Conservation (phyloP, 768 basidiomycete species). For the Suillus alpinus region DNA sequence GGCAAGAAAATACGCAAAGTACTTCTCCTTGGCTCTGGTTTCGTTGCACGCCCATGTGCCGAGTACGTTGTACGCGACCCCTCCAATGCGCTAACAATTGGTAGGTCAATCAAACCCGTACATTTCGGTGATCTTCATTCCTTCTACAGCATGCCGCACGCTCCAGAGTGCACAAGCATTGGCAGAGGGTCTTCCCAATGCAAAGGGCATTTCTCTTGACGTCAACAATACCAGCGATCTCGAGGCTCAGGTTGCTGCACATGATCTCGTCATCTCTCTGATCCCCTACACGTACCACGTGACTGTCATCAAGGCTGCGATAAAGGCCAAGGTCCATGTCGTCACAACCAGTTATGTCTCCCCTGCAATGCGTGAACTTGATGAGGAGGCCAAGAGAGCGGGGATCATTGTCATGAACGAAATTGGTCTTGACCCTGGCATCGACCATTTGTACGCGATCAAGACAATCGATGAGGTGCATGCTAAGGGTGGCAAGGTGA, state of each 20-base stretch:
- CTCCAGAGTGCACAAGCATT: conserved; percentile 73
- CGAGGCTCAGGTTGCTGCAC: conserved; percentile 75
- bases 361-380: conserved; percentile 84
- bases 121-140: background rate
- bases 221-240: conserved; percentile 69
- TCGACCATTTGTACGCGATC: conserved; percentile 90
- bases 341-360: conserved; percentile 97
- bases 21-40: conserved; percentile 90
- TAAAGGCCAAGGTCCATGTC: conserved; percentile 82
- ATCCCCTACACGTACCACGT: conserved; percentile 95
- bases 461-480: conserved; percentile 95
- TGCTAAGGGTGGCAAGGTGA: conserved; percentile 88
- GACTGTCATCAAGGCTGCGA: conserved; percentile 83
- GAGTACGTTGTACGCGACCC: conserved; percentile 87
- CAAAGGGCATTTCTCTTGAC: conserved; percentile 79
- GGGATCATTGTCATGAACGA: conserved; percentile 97
- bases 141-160: conserved; percentile 76
- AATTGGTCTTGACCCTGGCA: conserved; percentile 95
- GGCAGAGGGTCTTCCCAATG: conserved; percentile 61
- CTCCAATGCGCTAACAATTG: conserved; percentile 81
- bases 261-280: conserved; percentile 93
- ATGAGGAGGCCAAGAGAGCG: conserved; percentile 76
- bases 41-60: conserved; percentile 94
- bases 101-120: conserved; percentile 37
- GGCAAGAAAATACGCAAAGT: conserved; percentile 58